Evolutionary conservation across 2,329 filamentous ascomycete species (phyloP).

Genomic region (Monilinia laxa): DNA sequence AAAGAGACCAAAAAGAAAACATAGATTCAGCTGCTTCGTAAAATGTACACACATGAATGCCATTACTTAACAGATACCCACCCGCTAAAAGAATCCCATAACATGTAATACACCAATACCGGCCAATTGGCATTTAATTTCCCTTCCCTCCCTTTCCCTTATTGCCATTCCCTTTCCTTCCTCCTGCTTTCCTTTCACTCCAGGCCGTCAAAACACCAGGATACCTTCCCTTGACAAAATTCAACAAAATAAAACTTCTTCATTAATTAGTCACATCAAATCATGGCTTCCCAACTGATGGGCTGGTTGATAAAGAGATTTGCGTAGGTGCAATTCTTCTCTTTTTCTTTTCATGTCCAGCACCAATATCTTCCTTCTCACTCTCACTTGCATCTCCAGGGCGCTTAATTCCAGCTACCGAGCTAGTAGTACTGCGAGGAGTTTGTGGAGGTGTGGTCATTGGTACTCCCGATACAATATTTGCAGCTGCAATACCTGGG

Average conservation of each 20-base stretch:
- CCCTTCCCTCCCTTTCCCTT: too few species aligned
- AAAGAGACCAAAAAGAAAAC: too few species aligned
- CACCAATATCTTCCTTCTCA: constrained; percentile 54
- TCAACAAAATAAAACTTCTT: not conserved
- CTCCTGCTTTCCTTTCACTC: too few species aligned
- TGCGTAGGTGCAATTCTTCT: constrained; percentile 68
- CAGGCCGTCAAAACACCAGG: too few species aligned
- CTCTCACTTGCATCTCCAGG: constrained; percentile 52
- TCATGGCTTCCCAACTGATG: not conserved
- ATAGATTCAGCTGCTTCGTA: too few species aligned
- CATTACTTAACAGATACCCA: too few species aligned
- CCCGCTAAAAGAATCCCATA: too few species aligned
- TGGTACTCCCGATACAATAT: constrained; percentile 52
- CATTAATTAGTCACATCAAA: not conserved
- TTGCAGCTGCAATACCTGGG: constrained; percentile 72
- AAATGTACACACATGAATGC: too few species aligned
- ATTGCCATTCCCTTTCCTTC: too few species aligned
- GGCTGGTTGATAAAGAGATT: constrained; percentile 2
- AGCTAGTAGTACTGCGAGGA: constrained; percentile 62
- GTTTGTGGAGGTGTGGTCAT: constrained; percentile 91
- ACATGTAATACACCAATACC: too few species aligned
- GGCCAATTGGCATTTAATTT: too few species aligned
- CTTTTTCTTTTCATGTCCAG: constrained; percentile 53
- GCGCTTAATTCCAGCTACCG: constrained; percentile 54
- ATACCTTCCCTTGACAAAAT: not conserved